Base-by-base conservation (phyloP, 2,329 filamentous ascomycete species). In the Aureobasidium sp. region DNA sequence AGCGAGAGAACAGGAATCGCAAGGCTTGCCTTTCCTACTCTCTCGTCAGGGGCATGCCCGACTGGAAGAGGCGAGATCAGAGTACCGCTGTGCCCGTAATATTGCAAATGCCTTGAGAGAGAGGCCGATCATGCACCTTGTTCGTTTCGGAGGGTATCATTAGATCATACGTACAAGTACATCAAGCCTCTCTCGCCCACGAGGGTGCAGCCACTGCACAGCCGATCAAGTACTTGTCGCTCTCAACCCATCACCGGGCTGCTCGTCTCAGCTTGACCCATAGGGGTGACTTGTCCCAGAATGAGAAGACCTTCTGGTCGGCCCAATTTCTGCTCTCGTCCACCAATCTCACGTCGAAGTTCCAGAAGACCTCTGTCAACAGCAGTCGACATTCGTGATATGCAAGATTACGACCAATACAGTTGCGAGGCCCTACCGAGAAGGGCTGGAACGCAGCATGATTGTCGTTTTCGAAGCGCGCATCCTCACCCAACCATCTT, bases 381-480 rank as follows among this genome's bases (percentile, higher is more conserved):
- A 75, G 67, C 4, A 78, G 53, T 4, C 71, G 67, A 65, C 75
- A 71, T 64, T 77, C 74, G 52, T 72, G 69, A 63, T 71, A 75
- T 1, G 74, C 75, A 11, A 77, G 67, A 49, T 65, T 71, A 60
- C 67, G 68, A 11, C 68, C 65, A 51, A 68, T 64, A 57, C 70
- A 71, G 62, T 68, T 68, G 20, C 71, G 64, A 22, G 72, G 71
- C 1, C 71, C 72, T 37, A 69, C 68, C 11, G 64, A 66, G 62
- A 74, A 74, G 1, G 69, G 67, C 65, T 73, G 69, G 17, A 72
- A 52, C 5, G 68, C 63, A 34, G 66, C 64, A 15, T 70, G 66
- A 51, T 72, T 71, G 56, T 70, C 64, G n/a, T 65, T 63, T 48
- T 71, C 72, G 37, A 72, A 64, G 49, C 69, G 71, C 1, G 62